These are phyloP conservation scores for Tolypocladium capitatum DNA, from an alignment of 2,329 filamentous ascomycete genomes.

Conservation along the genomic window DNA sequence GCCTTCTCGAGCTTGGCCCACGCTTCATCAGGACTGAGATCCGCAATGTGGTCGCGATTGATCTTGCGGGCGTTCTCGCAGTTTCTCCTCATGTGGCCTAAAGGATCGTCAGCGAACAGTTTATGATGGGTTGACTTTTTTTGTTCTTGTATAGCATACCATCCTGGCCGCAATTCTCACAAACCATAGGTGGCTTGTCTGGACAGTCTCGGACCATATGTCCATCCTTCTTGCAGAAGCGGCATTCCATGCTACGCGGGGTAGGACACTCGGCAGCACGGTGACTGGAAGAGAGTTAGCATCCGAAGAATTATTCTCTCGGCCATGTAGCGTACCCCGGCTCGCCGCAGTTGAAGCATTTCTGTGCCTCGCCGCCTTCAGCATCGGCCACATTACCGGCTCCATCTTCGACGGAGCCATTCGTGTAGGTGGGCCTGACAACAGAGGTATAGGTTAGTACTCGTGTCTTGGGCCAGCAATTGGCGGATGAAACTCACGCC, in stretches of 20 bases:
- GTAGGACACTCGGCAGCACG: conserved; percentile 22
- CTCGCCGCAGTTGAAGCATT: conserved; percentile 25
- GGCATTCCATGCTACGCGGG: conserved; percentile 20
- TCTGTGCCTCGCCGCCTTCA: conserved; percentile 3
- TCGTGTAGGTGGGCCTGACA: background rate
- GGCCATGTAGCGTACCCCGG: conserved; percentile 13
- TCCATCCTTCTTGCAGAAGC: conserved; percentile 35
- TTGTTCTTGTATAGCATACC: conserved; percentile 26
- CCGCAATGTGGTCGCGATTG: conserved; percentile 35
- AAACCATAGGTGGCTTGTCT: conserved; percentile 38
- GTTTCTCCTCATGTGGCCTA: conserved; percentile 40
- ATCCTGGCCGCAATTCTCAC: conserved; percentile 48
- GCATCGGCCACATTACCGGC: background rate
- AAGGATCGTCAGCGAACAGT: conserved; percentile 4
- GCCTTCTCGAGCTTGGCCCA: conserved; percentile 44
- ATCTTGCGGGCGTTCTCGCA: conserved; percentile 49
- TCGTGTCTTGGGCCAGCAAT: background rate
- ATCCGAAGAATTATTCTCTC: background rate
- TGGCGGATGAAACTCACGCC: background rate
- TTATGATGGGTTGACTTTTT: background rate
- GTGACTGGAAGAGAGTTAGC: conserved; percentile 11
- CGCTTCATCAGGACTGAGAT: conserved; percentile 38
- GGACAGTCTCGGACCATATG: conserved; percentile 52
- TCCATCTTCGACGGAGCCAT: background rate
- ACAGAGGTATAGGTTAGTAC: background rate